A percentile compares a stretch with the other conserved stretches of the same genome.
These are phyloP conservation scores for Vitis hybrid DNA, from an alignment of 177 flowering plant genomes.

Conservation along the genomic window DNA sequence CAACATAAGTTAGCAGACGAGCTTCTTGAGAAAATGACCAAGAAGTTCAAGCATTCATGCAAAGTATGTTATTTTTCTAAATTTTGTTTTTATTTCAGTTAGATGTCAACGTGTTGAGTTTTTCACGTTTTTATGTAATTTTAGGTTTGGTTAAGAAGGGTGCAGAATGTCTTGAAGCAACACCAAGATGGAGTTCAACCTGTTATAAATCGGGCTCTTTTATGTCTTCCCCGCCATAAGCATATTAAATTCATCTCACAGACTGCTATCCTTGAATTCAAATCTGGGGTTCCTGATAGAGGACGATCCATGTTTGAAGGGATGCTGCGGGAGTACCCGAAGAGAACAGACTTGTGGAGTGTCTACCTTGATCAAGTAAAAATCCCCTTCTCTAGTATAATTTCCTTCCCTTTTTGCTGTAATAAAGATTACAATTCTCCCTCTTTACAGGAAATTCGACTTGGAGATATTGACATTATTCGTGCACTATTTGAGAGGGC, in stretches of 20 bases:
- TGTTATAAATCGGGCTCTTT: constrained; percentile 59
- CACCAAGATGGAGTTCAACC: constrained; percentile 57
- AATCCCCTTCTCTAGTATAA: neutral
- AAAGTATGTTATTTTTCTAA: constrained; percentile 43
- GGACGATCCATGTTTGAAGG: constrained; percentile 86
- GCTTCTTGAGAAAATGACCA: constrained; percentile 76
- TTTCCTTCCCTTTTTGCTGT: neutral
- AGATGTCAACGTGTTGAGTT: neutral
- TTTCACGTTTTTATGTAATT: neutral
- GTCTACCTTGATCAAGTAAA: constrained; percentile 86
- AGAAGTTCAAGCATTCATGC: constrained; percentile 77
- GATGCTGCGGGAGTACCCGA: constrained; percentile 79
- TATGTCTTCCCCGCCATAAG: constrained; percentile 68
- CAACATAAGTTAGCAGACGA: constrained; percentile 67
- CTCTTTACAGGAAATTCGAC: constrained; percentile 70
- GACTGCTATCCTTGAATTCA: constrained; percentile 79
- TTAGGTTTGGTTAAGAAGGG: constrained; percentile 80
- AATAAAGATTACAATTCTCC: neutral
- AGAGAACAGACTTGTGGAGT: constrained; percentile 91
- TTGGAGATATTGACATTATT: constrained; percentile 68
- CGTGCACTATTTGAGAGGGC: constrained; percentile 91
- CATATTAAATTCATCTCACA: constrained; percentile 80
- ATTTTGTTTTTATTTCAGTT: neutral
- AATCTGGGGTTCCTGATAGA: constrained; percentile 78
- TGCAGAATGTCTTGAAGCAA: constrained; percentile 52